Percentiles rank a stretch among this genome's conserved stretches.
phyloP scores from a whole-genome alignment of 1,139 yeast genomes.

The Magnusiomyces magnusii region DNA sequence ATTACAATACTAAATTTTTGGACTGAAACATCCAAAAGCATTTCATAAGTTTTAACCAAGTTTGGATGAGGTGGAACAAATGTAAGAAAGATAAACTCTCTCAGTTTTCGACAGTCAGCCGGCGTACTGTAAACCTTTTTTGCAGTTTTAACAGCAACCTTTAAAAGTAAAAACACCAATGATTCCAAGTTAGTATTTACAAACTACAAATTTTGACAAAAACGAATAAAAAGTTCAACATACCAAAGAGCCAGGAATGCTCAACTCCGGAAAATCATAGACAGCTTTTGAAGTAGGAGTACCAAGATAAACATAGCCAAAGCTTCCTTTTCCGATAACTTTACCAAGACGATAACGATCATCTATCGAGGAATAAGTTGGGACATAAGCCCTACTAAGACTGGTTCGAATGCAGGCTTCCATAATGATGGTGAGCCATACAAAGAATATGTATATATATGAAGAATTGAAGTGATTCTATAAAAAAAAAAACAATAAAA shows the following conservation, averaged over 20 bases:
- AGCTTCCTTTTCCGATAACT: constrained; percentile 7
- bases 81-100: constrained; percentile 68
- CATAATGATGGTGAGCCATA: not conserved
- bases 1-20: constrained; percentile 69
- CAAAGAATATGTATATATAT: not conserved
- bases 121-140: constrained; percentile 44
- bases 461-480: not conserved
- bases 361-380: not conserved
- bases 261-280: not conserved
- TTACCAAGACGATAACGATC: not conserved
- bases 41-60: constrained; percentile 66
- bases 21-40: constrained; percentile 57
- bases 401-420: not conserved
- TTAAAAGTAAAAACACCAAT: not conserved
- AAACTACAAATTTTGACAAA: not conserved
- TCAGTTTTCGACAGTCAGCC: constrained; percentile 54
- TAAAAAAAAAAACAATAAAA: not conserved
- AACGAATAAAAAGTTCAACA: not conserved
- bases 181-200: no score
- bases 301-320: constrained; percentile 1
- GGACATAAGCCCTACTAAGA: not conserved
- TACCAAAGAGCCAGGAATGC: not conserved
- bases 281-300: not conserved
- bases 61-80: constrained; percentile 65
- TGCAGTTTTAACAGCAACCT: constrained; percentile 82